Conservation (phyloP, 768 basidiomycete genomes). For the Glaciozyma antarctica region DNA sequence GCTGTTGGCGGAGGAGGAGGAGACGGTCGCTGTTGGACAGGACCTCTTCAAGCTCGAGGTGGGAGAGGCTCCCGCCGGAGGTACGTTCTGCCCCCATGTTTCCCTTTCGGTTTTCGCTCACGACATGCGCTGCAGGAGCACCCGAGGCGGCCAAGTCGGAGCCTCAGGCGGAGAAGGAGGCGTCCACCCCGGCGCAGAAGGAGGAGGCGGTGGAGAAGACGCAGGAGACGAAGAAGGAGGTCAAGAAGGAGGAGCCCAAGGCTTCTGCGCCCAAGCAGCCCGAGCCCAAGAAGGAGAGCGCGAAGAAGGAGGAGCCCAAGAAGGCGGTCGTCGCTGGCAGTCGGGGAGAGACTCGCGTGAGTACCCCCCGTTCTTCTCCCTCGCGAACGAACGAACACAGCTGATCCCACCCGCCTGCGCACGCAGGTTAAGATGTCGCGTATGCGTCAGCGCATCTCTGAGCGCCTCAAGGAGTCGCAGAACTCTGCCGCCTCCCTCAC, state of each 20-base stretch:
- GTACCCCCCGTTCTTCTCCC: slow-evolving; percentile 31
- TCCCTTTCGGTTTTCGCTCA: not conserved
- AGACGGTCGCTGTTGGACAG: slow-evolving; percentile 88
- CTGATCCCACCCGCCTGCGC: not conserved
- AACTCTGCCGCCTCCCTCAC: slow-evolving; percentile 93
- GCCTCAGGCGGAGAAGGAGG: slow-evolving; percentile 35
- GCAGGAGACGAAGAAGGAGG: slow-evolving; percentile 41
- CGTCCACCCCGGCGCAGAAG: slow-evolving; percentile 41
- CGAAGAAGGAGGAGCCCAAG: slow-evolving; percentile 38
- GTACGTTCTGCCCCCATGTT: slow-evolving; percentile 38
- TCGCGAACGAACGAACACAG: too few species aligned
- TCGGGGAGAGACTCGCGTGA: slow-evolving; percentile 75
- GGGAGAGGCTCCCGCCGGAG: slow-evolving; percentile 52
- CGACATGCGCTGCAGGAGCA: not conserved
- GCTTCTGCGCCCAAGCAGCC: slow-evolving; percentile 33
- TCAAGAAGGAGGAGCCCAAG: slow-evolving; percentile 34
- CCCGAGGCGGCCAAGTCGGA: slow-evolving; percentile 13
- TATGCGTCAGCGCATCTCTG: slow-evolving; percentile 93
- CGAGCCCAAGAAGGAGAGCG: slow-evolving; percentile 40
- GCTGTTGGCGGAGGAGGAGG: slow-evolving; percentile 78
- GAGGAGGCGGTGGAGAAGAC: slow-evolving; percentile 41
- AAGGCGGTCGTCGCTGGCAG: slow-evolving; percentile 45
- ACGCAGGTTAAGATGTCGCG: slow-evolving; percentile 91
- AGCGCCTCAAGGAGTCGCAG: slow-evolving; percentile 95
- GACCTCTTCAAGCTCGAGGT: slow-evolving; percentile 85